Percentiles rank a stretch among this genome's conserved stretches.
Evolutionary conservation across 202 grass and related monocot species (phyloP).

Genomic region (Setaria italica): DNA sequence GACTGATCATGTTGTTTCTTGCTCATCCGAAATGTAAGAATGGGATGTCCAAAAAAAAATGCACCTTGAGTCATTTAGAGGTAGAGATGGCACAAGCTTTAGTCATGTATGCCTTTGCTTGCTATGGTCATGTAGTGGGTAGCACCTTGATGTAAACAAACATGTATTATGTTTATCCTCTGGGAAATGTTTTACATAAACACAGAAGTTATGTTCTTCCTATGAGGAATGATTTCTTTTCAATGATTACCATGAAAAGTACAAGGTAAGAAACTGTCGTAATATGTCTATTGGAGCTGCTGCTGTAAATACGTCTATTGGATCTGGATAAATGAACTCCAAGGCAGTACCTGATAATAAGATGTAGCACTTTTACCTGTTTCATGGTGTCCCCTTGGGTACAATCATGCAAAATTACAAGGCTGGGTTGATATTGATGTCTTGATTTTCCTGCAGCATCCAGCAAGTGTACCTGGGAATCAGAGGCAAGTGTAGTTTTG

Average conservation of each 20-base stretch:
- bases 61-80: not conserved
- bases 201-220: not conserved
- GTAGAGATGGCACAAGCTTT: not conserved
- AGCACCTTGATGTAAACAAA: constrained; percentile 20
- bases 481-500: not conserved
- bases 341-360: not conserved
- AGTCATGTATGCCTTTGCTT: not conserved
- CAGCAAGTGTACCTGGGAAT: not conserved
- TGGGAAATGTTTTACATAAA: not conserved
- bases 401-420: not conserved
- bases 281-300: not conserved
- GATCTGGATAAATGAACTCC: not conserved
- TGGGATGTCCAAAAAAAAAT: not conserved
- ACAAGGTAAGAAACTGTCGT: not conserved
- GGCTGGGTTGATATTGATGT: not conserved
- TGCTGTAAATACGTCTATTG: not conserved
- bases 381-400: not conserved
- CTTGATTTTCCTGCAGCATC: not conserved
- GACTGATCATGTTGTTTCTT: not conserved
- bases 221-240: not conserved
- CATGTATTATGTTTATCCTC: not conserved
- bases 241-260: not conserved
- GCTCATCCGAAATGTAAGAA: constrained; percentile 32
- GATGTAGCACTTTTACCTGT: not conserved
- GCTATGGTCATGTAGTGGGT: too few species aligned